A percentile compares a stretch with the other conserved stretches of the same genome.
phyloP scores from a whole-genome alignment of 75 land plant genomes.

The Pinus albicaulis region DNA sequence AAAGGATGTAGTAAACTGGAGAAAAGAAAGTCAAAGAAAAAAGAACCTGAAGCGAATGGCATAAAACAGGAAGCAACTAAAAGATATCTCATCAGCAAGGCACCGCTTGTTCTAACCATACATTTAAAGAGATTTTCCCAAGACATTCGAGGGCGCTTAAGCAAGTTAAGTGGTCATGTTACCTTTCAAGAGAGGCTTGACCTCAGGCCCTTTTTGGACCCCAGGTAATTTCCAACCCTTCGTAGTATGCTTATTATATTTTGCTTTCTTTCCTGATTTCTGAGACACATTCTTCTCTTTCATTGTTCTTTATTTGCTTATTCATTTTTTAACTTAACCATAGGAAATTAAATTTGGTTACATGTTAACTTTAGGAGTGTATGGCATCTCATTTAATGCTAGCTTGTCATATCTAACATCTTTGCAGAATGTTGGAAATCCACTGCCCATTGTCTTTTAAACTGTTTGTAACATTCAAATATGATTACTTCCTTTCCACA shows the following conservation, averaged over 20 bases:
- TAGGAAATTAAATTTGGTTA: too few species aligned
- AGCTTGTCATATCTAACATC: too few species aligned
- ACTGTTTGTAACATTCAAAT: too few species aligned
- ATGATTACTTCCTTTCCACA: too few species aligned
- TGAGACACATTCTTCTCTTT: background rate
- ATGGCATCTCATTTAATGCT: too few species aligned
- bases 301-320: background rate
- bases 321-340: background rate
- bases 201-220: constrained; percentile 74
- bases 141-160: constrained; percentile 85
- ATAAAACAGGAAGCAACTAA: constrained; percentile 84
- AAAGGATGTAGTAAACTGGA: constrained; percentile 9
- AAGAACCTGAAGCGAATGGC: constrained; percentile 19
- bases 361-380: too few species aligned
- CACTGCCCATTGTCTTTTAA: too few species aligned
- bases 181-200: constrained; percentile 72
- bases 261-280: background rate
- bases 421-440: too few species aligned
- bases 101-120: constrained; percentile 75
- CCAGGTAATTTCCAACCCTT: constrained; percentile 45
- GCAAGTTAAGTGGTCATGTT: constrained; percentile 87
- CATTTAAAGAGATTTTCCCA: constrained; percentile 93
- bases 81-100: constrained; percentile 65
- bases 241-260: background rate
- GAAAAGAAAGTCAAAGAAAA: constrained; percentile 17